Evolutionary conservation across 2,329 filamentous ascomycete species (phyloP).

Genomic region (Paraphoma chrysanthemicola): DNA sequence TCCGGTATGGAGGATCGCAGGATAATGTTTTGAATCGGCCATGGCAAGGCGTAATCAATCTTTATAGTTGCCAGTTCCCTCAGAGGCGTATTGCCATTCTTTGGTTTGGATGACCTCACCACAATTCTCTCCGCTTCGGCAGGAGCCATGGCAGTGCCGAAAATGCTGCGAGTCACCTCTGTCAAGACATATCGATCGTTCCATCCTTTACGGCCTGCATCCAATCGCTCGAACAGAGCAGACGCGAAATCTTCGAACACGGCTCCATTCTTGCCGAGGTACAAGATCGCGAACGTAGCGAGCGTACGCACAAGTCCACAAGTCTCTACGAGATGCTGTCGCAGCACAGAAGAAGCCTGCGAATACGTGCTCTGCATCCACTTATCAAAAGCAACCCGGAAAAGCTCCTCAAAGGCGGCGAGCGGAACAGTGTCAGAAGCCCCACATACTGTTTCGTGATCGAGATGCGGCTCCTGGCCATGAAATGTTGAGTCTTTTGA

Average conservation of each 20-base stretch:
- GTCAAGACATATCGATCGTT: conserved; percentile 83
- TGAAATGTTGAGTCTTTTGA: conserved; percentile 22
- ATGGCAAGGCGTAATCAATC: conserved; percentile 68
- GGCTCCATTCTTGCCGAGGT: conserved; percentile 77
- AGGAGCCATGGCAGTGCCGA: conserved; percentile 56
- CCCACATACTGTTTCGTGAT: conserved; percentile 65
- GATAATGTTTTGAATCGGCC: conserved; percentile 75
- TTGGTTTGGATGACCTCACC: conserved; percentile 59
- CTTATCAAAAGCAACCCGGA: conserved; percentile 72
- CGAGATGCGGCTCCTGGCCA: conserved; percentile 50
- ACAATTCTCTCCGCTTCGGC: conserved; percentile 69
- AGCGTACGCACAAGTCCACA: conserved; percentile 73
- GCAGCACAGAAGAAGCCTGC: conserved; percentile 71
- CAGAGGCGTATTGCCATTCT: conserved; percentile 64
- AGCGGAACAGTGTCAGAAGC: conserved; percentile 52
- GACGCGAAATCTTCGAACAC: conserved; percentile 70
- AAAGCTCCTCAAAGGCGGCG: conserved; percentile 76
- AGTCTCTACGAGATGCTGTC: conserved; percentile 69
- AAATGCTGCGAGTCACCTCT: conserved; percentile 76
- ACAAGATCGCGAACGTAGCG: conserved; percentile 73
- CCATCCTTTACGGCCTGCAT: conserved; percentile 68
- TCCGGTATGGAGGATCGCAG: conserved; percentile 66
- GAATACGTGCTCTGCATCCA: conserved; percentile 81
- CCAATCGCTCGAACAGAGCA: conserved; percentile 77
- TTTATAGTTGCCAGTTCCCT: conserved; percentile 68